Evolutionary conservation across 2,329 filamentous ascomycete genomes (phyloP), one percentile per base, ranked within the genome.

Genomic region (Penicillium corylophilum): DNA sequence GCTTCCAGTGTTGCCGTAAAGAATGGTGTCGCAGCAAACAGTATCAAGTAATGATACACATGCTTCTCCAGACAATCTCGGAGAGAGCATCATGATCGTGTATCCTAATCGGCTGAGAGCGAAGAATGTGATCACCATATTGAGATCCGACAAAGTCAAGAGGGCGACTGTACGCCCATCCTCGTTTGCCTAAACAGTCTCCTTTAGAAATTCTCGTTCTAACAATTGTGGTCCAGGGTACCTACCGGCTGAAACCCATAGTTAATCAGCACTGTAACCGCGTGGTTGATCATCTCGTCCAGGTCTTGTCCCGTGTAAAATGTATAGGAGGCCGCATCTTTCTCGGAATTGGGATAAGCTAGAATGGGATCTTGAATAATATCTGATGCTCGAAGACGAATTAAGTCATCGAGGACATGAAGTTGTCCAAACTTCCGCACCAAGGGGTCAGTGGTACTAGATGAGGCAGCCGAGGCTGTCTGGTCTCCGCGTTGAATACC

Each of bases 71-170:
- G 74, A 71, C 5, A 78, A 63, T 20, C 76, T 72, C 28, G 72
- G 72, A 3, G 75, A 78, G 23, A 78, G 61, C 48, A 71, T 72
- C 63, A 78, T 68, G 6, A 72, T 66, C 12, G 69, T 73, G 49
- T 74, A 77, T 23, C 75, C 76, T 5, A 77, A 56, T n/a, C 74
- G 67, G 49, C 71, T 74, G 8, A 78, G 62, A 9, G 75, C 76
- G 45, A 78, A 76, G 42, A 77, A 70, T 6, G 71, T 70, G 47
- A 76, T 55, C 7, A 76, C 65, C 63, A 73, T 77, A 13, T 70
- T 68, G 4, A 77, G 57, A 44, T 77, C 71, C 0, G 76, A 77
- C 10, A 65, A 59, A 0, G 72, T 72, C 31, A 77, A 67, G 4
- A 78, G 61, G 3, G 73, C 73, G 5, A 78, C 64, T 3, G 70